These are phyloP conservation scores for Biscogniauxia sp. DNA, from an alignment of 2,329 filamentous ascomycete species.

Conservation along the genomic window DNA sequence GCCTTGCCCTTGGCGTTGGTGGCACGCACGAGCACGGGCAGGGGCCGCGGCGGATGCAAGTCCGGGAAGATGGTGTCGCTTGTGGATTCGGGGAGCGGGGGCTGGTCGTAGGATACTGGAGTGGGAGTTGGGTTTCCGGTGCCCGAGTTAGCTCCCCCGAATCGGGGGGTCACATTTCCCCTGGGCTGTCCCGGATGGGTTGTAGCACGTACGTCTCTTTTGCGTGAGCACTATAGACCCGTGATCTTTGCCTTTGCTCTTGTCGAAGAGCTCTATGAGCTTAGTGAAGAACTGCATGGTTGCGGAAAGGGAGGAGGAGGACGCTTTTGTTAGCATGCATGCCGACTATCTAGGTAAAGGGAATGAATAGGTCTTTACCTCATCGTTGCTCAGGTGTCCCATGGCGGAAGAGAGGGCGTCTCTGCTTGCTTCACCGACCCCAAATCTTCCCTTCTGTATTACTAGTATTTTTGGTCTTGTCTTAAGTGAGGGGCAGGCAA, in stretches of 20 bases:
- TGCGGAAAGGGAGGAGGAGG: neutral
- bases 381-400: conserved; percentile 58
- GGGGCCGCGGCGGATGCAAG: conserved; percentile 54
- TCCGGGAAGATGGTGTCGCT: conserved; percentile 58
- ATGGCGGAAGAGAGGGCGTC: conserved; percentile 26
- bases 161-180: neutral
- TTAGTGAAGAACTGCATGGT: conserved; percentile 66
- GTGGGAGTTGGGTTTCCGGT: neutral
- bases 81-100: conserved; percentile 38
- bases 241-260: conserved; percentile 66
- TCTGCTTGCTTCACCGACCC: too few relatives aligned
- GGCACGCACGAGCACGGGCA: conserved; percentile 78
- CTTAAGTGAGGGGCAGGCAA: too few relatives aligned
- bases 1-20: conserved; percentile 72
- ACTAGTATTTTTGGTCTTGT: too few relatives aligned
- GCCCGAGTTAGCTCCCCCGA: neutral
- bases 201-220: conserved; percentile 61
- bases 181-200: neutral
- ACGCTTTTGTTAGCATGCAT: conserved; percentile 5
- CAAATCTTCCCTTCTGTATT: neutral
- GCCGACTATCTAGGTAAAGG: neutral
- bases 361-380: conserved; percentile 41
- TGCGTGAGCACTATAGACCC: conserved; percentile 74
- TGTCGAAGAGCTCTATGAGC: conserved; percentile 65
- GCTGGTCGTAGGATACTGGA: conserved; percentile 44